These are phyloP conservation scores for Elaeagnus macrophylla DNA, from an alignment of 306 rosid species.

Conservation along the genomic window DNA sequence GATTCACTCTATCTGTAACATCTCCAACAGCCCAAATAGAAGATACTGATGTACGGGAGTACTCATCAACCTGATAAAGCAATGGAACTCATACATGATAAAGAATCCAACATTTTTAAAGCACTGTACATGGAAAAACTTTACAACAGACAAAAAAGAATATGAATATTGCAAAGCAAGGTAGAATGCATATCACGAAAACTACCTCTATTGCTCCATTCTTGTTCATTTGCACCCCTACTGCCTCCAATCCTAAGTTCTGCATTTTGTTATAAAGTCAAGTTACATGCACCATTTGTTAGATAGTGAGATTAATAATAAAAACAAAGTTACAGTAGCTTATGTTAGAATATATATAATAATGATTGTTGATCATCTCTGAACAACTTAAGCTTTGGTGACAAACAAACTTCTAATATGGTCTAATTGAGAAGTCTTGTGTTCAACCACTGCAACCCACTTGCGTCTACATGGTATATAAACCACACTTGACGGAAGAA, in stretches of 20 bases:
- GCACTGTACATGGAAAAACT: background rate
- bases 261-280: conserved; percentile 29
- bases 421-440: too few species aligned
- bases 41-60: conserved; percentile 82
- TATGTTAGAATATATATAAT: too few species aligned
- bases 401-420: too few species aligned
- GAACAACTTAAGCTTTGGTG: too few species aligned
- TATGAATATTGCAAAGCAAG: conserved; percentile 9
- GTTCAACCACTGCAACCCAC: too few species aligned
- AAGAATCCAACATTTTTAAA: background rate
- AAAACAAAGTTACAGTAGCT: conserved; percentile 9
- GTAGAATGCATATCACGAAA: conserved; percentile 6
- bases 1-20: conserved; percentile 84
- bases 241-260: conserved; percentile 84
- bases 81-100: background rate
- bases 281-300: conserved; percentile 7
- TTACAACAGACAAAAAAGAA: background rate
- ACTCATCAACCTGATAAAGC: conserved; percentile 71
- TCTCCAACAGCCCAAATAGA: conserved; percentile 98
- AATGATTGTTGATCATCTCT: too few species aligned
- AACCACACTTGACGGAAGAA: too few species aligned
- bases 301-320: conserved; percentile 4
- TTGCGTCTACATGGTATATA: too few species aligned
- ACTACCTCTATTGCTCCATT: conserved; percentile 89
- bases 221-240: conserved; percentile 63